Base-by-base conservation (phyloP, 2,329 filamentous ascomycete species). In the Talaromyces islandicus region DNA sequence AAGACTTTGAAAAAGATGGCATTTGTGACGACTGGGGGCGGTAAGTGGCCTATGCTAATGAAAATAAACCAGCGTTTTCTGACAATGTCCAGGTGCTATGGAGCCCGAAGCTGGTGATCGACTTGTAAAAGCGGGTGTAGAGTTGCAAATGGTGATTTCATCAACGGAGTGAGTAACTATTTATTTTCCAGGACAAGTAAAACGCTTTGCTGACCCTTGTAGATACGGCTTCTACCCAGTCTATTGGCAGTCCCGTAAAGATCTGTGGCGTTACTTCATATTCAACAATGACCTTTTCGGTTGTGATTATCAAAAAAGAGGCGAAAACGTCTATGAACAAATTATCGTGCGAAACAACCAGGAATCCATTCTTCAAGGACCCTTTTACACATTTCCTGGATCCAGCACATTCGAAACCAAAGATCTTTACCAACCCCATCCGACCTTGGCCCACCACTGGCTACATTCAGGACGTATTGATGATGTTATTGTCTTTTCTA, bases 1-100 rank as follows among this genome's bases (percentile, higher is more conserved):
- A 64, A 67, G 3, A 56, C 65, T 0, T 64, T 82, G 6, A 59
- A 59, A 10, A 75, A 71, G 48, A 56, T 80, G 1, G 66, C 73
- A 0, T 64, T 64, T 4, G 71, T 78, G 0, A 59, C 51, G 4
- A 77, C 75, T 52, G 48, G 48, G 4, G 48, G 48, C 1, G 48
- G 48, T 52, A 52, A 52, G 48, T 29, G 5, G 3, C 1, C 12
- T 21, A 6, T 25, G 9, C 17, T 19, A 9, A 24, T 29, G 6
- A 29, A 25, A 17, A 29, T 60, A 76, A 72, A 19, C 2, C 12
- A 12, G 78, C 4, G 17, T 52, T 29, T 14, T n/a, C 25, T 27
- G 48, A 52, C 25, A n/a, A 29, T 27, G 17, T 5, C 9, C 77
- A 48, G 78, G 77, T 75, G 46, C 21, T 27, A 30, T 59, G 17